Base-by-base conservation (phyloP, 1,284 basidiomycete genomes). In the Bondarzewia mesenterica region DNA sequence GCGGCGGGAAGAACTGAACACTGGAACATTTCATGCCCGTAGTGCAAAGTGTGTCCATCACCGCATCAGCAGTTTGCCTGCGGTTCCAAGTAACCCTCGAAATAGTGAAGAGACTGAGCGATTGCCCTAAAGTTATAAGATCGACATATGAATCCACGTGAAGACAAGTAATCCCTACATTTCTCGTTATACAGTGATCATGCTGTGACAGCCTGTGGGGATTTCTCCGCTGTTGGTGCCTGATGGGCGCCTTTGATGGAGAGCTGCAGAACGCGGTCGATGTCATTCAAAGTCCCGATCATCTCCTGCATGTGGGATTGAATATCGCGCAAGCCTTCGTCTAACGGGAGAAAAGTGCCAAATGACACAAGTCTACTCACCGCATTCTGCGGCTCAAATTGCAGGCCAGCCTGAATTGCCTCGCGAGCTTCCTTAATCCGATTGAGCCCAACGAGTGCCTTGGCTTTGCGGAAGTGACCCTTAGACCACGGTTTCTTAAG, bases 381-480 rank as follows among this genome's bases (percentile, higher is more conserved):
- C 51, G 69, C 63, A 57, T 93, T 96, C 40, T 80, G 79, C 2
- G 93, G 92, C 60, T 98, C 95, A 58, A 89, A 97, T 53, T 90
- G 85, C 53, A 97, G 64, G 0, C 94, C 94, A 12, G 93, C 73
- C 54, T 82, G 73, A 49, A 93, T 72, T 3, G 93, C 86, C 42
- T 94, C 89, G 53, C 77, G 79, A 2, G 93, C 94, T 47, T 96
- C 93, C 32, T 82, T 71, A 47, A 78, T 69, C 42, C 75, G 72
- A 12, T 75, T 73, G 49, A 99, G 70, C n/a, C 80, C 90, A 4
- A 88, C 72, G 41, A 98, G 70, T 0, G 95, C 93, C 63, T 88
- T 89, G 3, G 88, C 91, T 58, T 85, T 95, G 54, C 95, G 75
- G 73, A 95, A 96, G 64, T 98, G 92, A 0, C 93, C 95, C 64